Conservation (phyloP, 169 alveolate genomes). For the Toxoplasma gondii region DNA sequence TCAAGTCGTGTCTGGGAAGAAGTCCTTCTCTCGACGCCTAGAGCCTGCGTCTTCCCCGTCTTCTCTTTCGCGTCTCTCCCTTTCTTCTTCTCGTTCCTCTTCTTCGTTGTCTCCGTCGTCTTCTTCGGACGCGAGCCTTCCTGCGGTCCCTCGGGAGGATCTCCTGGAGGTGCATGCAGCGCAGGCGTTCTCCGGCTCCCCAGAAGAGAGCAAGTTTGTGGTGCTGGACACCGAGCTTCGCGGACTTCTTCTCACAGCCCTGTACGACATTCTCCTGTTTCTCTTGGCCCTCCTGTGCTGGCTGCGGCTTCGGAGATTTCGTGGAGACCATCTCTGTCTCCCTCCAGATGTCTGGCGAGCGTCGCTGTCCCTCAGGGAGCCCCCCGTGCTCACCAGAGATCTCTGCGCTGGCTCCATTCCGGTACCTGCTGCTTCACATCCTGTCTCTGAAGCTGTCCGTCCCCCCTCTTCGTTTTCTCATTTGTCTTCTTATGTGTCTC, state of each 20-base stretch:
- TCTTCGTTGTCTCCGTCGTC: background rate
- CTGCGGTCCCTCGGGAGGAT: background rate
- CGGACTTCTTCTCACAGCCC: slow-evolving; percentile 18
- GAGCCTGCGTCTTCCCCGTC: background rate
- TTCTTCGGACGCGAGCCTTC: background rate
- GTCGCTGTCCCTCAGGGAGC: background rate
- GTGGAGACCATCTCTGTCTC: slow-evolving; percentile 14
- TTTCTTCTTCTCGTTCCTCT: background rate
- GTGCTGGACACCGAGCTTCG: slow-evolving; percentile 25
- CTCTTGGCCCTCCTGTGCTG: slow-evolving; percentile 16
- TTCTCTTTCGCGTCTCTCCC: background rate
- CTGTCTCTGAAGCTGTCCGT: background rate
- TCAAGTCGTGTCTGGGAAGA: too few species aligned
- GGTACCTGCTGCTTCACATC: background rate
- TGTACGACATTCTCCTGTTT: slow-evolving; percentile 3
- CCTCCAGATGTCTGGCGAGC: background rate
- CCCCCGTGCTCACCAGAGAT: too few species aligned
- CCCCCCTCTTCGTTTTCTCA: background rate
- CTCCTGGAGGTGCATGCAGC: background rate
- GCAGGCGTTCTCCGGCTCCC: background rate
- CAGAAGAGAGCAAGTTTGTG: background rate
- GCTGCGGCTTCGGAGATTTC: slow-evolving; percentile 15
- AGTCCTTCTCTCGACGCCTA: background rate
- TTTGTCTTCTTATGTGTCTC: background rate
- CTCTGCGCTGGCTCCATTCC: too few species aligned